Conservation (phyloP, 2,329 filamentous ascomycete species). For the Helminthosporium solani region DNA sequence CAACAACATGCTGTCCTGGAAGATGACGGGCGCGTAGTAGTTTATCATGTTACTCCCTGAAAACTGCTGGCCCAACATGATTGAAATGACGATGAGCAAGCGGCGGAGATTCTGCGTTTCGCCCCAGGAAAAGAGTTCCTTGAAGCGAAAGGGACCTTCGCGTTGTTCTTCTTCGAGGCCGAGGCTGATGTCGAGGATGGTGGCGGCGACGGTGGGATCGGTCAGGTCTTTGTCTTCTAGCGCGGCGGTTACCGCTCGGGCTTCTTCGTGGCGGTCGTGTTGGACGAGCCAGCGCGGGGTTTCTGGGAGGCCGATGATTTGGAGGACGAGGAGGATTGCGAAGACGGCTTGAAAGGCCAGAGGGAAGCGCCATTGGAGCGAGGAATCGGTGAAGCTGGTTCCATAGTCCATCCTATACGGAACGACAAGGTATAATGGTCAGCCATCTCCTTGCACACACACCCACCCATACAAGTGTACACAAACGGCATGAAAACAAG, state of each 20-base stretch:
- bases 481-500: too few relatives aligned
- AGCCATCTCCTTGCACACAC: too few relatives aligned
- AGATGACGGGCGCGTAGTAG: conserved; percentile 44
- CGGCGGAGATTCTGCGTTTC: conserved; percentile 52
- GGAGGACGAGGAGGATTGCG: conserved; percentile 54
- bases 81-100: conserved; percentile 53
- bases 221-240: conserved; percentile 46
- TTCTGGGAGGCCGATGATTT: conserved; percentile 48
- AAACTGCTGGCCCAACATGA: conserved; percentile 52
- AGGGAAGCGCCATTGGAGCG: conserved; percentile 40
- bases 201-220: conserved; percentile 47
- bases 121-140: conserved; percentile 48
- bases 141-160: conserved; percentile 39
- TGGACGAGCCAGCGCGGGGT: conserved; percentile 48
- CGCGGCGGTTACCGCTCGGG: conserved; percentile 48
- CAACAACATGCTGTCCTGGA: conserved; percentile 55
- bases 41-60: conserved; percentile 37
- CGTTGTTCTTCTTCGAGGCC: conserved; percentile 49
- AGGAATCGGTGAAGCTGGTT: conserved; percentile 5
- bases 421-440: too few relatives aligned
- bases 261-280: conserved; percentile 46
- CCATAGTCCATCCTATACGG: conserved; percentile 14
- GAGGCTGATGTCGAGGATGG: conserved; percentile 47
- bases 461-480: too few relatives aligned
- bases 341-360: conserved; percentile 56